phyloP scores from a whole-genome alignment of 257 asterid species.

The Primulina eburnea region DNA sequence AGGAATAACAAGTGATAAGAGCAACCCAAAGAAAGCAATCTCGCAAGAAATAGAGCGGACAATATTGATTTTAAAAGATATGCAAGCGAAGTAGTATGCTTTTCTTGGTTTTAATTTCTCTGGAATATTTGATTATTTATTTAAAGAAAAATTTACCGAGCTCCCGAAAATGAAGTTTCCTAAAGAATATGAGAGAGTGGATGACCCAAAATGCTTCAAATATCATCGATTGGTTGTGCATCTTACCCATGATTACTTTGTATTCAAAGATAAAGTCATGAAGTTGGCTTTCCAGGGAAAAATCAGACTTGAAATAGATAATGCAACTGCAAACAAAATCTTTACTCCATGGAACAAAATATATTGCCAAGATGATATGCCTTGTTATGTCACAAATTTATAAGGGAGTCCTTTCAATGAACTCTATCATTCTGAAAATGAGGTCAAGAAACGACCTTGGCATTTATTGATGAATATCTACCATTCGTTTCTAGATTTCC shows the following conservation, averaged over 20 bases:
- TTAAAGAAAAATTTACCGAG: not conserved
- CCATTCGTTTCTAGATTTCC: not conserved
- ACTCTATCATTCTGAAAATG: too few species aligned
- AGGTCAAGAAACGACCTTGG: not conserved
- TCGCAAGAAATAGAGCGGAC: too few species aligned
- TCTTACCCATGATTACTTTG: not conserved
- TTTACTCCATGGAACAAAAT: too few species aligned
- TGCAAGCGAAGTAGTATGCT: not conserved
- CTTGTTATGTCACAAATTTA: too few species aligned
- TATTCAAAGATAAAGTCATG: constrained; percentile 5
- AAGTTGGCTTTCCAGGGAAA: not conserved
- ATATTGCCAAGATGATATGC: too few species aligned
- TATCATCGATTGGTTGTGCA: not conserved
- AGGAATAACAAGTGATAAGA: too few species aligned
- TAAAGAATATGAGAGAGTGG: not conserved
- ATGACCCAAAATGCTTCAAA: not conserved
- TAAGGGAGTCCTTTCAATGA: too few species aligned
- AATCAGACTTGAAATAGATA: not conserved
- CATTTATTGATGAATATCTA: not conserved
- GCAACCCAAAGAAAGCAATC: too few species aligned
- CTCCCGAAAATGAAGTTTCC: not conserved
- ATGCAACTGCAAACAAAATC: not conserved
- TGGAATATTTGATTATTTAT: not conserved
- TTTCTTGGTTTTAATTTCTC: not conserved
- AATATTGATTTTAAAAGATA: too few species aligned